A percentile compares a stretch with the other conserved stretches of the same genome.
Conservation (phyloP, 768 basidiomycete genomes). For the Agrocybe chaxingu region DNA sequence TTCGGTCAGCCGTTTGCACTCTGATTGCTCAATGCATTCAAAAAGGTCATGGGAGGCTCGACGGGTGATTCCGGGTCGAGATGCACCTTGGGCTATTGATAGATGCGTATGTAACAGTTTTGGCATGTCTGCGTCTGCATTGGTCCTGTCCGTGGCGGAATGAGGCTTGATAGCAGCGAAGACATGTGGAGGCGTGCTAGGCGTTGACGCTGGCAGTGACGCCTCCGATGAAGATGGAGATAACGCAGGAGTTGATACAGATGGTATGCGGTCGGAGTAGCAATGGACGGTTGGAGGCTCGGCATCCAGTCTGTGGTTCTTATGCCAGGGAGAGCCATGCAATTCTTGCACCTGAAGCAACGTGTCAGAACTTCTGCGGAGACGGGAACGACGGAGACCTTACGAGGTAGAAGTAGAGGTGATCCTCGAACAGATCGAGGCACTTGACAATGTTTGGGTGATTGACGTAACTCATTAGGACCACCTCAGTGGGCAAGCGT, state of each 20-base stretch:
- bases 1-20: conserved; percentile 77
- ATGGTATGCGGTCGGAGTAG: conserved; percentile 19
- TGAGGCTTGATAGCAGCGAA: conserved; percentile 18
- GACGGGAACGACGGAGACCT: conserved; percentile 21
- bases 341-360: conserved; percentile 77
- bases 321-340: conserved; percentile 88
- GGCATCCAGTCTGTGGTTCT: conserved; percentile 30
- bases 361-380: conserved; percentile 2
- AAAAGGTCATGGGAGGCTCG: conserved; percentile 90
- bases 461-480: conserved; percentile 67
- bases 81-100: conserved; percentile 13
- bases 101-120: conserved; percentile 18
- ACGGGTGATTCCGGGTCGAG: conserved; percentile 49
- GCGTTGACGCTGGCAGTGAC: conserved; percentile 25
- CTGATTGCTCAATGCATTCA: conserved; percentile 90
- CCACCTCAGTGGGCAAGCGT: conserved; percentile 76
- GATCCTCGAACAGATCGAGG: conserved; percentile 82
- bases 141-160: neutral
- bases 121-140: conserved; percentile 13
- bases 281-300: conserved; percentile 12
- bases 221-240: conserved; percentile 41
- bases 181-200: conserved; percentile 23
- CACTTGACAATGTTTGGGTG: conserved; percentile 85
- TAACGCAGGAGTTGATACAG: conserved; percentile 47
- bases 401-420: conserved; percentile 84